These are phyloP conservation scores for Ochetophila trinervis DNA, from an alignment of 306 rosid species.

Conservation along the genomic window DNA sequence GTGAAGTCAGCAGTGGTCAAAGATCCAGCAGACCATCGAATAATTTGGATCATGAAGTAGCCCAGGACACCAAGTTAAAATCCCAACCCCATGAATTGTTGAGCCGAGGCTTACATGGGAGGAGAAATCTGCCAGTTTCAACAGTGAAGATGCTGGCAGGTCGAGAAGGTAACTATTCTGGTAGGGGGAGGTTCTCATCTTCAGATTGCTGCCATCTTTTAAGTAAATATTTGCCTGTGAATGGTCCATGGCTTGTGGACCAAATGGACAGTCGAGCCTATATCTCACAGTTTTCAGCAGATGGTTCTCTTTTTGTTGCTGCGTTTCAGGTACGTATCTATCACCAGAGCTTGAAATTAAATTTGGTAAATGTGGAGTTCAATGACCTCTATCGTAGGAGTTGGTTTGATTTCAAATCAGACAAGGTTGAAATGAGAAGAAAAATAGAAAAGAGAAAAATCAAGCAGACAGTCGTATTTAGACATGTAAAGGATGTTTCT, in stretches of 20 bases:
- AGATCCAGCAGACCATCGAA: slow-evolving; percentile 26
- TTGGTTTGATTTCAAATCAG: too few species aligned
- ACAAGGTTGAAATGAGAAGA: too few species aligned
- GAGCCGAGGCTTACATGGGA: slow-evolving; percentile 46
- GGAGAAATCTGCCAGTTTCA: slow-evolving; percentile 55
- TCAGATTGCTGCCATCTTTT: slow-evolving; percentile 85
- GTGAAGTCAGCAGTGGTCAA: slow-evolving; percentile 40
- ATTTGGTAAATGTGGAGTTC: not conserved
- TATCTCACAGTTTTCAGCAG: slow-evolving; percentile 89
- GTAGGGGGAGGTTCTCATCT: slow-evolving; percentile 84
- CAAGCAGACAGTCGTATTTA: too few species aligned
- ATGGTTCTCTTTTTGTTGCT: slow-evolving; percentile 86
- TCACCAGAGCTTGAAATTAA: slow-evolving; percentile 2
- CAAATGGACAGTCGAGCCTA: slow-evolving; percentile 73
- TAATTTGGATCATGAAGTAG: slow-evolving; percentile 68
- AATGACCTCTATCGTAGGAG: not conserved
- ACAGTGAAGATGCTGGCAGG: slow-evolving; percentile 92
- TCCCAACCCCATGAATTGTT: slow-evolving; percentile 59
- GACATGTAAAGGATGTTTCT: too few species aligned
- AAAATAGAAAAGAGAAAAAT: too few species aligned
- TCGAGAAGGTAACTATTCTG: slow-evolving; percentile 75
- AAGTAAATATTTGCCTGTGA: slow-evolving; percentile 85
- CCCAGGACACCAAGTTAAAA: slow-evolving; percentile 68
- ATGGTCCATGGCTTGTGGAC: slow-evolving; percentile 81
- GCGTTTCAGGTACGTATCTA: slow-evolving; percentile 71